Evolutionary conservation across 306 rosid species (phyloP), one percentile per base, ranked within the genome.

Genomic region (Crotalaria pallida): DNA sequence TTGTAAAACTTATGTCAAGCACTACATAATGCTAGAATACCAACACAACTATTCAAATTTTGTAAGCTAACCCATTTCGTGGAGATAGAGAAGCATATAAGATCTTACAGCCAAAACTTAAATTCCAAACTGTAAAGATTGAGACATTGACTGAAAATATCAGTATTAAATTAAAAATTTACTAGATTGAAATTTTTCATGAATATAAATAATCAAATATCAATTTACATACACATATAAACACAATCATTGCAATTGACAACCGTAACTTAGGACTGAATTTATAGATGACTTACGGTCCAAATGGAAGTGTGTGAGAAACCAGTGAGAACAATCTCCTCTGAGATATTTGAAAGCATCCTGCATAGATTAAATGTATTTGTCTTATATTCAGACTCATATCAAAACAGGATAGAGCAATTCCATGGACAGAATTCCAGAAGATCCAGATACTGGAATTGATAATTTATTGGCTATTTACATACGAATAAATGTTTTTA

Each of bases 291-390:
- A 80, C 96, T 90, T 90, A 93, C 98, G 98, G 78, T 93, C 98
- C 96, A 92, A 73, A 68, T 92, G 98, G 74, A 92, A 92, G 82
- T 92, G 98, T 75, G 98, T 83, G 58, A 92, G 98, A 84, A 92
- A 92, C 98, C 98, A 92, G 78, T 92, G 88, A 15, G 88, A 87
- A 82, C 96, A 92, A 77, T 89, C 96, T 69, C 96, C 87, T 84
- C 96, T 77, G 34, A 92, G 98, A 82, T 86, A 83, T 71, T 84
- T 89, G 76, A 93, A 93, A 67, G 98, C 98, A 81, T 93, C 98
- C 98, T 93, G 88, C 82, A 87, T 26, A 57, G 38, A 55, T 67
- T 44, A 69, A 17, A 84, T 58, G 68, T 65, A 75, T 64, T 74
- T 43, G 22, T 64, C 47, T 73, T 22, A 71, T 16, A 55, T 27